Conservation (phyloP, 257 asterid species). For the Rhazya stricta region DNA sequence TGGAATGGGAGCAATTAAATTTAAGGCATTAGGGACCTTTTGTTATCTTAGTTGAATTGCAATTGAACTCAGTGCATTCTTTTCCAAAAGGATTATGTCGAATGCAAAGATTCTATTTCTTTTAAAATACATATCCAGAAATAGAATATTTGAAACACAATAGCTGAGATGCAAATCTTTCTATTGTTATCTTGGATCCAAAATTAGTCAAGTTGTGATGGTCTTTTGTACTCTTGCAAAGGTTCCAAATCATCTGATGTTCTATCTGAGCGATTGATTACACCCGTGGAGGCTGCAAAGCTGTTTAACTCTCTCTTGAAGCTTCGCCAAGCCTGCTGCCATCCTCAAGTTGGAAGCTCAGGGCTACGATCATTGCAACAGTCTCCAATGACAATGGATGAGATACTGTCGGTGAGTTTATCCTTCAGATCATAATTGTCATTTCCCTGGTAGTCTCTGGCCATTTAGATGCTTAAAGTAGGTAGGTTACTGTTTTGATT, state of each 20-base stretch:
- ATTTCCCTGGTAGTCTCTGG: not conserved
- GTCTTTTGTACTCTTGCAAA: constrained; percentile 21
- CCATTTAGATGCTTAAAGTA: not conserved
- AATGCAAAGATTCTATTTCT: not conserved
- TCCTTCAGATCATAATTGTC: not conserved
- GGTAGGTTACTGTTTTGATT: not conserved
- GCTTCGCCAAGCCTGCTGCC: constrained; percentile 99
- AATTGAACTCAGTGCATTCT: no score
- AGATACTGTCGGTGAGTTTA: constrained; percentile 72
- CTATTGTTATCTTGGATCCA: not conserved
- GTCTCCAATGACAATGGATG: constrained; percentile 99
- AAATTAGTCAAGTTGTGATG: not conserved
- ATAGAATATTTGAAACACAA: not conserved
- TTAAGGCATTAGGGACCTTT: not conserved
- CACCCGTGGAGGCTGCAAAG: constrained; percentile 82
- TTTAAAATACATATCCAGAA: not conserved
- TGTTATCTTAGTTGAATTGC: not conserved
- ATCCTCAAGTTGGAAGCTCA: constrained; percentile 99
- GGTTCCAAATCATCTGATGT: constrained; percentile 41
- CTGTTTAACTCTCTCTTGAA: constrained; percentile 88
- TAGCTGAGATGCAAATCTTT: not conserved
- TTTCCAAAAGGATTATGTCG: not conserved
- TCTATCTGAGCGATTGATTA: constrained; percentile 49
- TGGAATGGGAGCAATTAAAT: no score
- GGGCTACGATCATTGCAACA: constrained; percentile 88